These are phyloP conservation scores for Wickerhamiella australiensis DNA, from an alignment of 805 yeast genomes.

Conservation along the genomic window DNA sequence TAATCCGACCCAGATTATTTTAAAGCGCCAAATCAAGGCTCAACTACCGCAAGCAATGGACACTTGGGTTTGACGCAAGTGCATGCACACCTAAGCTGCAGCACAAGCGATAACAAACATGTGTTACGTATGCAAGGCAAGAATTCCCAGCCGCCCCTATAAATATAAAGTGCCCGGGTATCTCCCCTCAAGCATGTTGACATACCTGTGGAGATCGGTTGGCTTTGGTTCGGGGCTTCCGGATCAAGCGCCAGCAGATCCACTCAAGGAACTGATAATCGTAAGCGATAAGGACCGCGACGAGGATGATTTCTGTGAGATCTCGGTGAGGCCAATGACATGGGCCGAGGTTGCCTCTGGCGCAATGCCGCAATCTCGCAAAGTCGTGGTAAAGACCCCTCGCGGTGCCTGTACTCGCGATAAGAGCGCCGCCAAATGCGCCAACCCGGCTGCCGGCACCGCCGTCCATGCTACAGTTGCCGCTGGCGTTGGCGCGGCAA, in stretches of 20 bases:
- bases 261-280: constrained; percentile 13
- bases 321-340: constrained; percentile 37
- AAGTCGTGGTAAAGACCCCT: constrained; percentile 1
- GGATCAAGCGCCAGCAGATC: constrained; percentile 1
- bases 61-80: not conserved
- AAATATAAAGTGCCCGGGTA: not conserved
- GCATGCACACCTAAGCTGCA: not conserved
- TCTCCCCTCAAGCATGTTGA: not conserved
- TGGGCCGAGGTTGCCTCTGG: constrained; percentile 41
- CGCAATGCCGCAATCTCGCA: constrained; percentile 13
- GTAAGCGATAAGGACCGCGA: constrained; percentile 17
- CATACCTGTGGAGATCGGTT: not conserved
- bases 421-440: not conserved
- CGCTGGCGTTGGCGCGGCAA: too few relatives aligned
- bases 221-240: not conserved
- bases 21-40: too few relatives aligned
- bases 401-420: not conserved
- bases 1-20: too few relatives aligned
- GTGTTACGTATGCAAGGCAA: not conserved
- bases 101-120: constrained; percentile 4
- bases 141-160: too few relatives aligned
- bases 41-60: too few relatives aligned
- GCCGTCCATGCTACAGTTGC: too few relatives aligned
- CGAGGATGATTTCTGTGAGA: constrained; percentile 36
- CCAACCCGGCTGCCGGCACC: too few relatives aligned